Evolutionary conservation across 495 filamentous ascomycete genomes (phyloP).

Genomic region (Peziza echinospora): DNA sequence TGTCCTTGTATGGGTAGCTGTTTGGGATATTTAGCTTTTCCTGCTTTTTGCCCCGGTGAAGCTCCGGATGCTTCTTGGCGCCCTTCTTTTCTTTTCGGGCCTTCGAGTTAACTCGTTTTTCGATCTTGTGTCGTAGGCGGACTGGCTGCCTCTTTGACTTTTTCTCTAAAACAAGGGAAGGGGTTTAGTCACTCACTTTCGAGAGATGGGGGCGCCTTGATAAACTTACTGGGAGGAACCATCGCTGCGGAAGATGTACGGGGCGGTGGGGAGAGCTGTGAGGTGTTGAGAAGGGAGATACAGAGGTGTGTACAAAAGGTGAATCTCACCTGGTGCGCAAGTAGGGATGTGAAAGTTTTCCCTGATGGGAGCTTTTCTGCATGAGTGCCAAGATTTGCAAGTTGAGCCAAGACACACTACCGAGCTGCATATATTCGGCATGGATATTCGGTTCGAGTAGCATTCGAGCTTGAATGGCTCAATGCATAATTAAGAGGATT

Average conservation of each 20-base stretch:
- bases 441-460: too few relatives aligned
- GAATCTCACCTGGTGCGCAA: neutral
- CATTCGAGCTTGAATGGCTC: too few relatives aligned
- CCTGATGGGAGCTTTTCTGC: neutral
- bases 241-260: neutral
- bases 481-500: too few relatives aligned
- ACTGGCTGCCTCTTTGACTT: slow-evolving; percentile 81
- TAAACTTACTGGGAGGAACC: neutral
- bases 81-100: slow-evolving; percentile 69
- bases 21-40: slow-evolving; percentile 69
- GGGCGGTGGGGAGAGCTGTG: too few relatives aligned
- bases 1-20: slow-evolving; percentile 93
- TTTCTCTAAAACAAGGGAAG: slow-evolving; percentile 38
- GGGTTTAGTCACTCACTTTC: neutral
- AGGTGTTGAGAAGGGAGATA: too few relatives aligned
- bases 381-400: neutral
- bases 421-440: too few relatives aligned
- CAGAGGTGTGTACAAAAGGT: too few relatives aligned
- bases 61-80: slow-evolving; percentile 91
- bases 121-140: slow-evolving; percentile 81
- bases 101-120: slow-evolving; percentile 80
- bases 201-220: neutral
- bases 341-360: neutral
- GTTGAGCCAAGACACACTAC: too few relatives aligned
- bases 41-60: slow-evolving; percentile 88